phyloP scores from a whole-genome alignment of 768 basidiomycete species.

The Jaapia argillacea region DNA sequence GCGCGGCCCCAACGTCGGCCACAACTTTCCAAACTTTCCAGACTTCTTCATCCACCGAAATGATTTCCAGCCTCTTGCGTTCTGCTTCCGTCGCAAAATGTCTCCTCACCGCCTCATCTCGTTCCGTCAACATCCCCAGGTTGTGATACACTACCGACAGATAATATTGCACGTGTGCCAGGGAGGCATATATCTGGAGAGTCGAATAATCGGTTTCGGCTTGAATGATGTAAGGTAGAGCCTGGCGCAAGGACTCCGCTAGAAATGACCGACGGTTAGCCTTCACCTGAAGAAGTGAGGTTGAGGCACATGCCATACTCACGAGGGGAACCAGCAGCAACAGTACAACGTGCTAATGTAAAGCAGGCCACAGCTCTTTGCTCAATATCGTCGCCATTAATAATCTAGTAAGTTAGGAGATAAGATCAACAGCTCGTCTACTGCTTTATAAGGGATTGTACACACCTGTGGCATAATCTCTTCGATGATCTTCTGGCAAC shows the following conservation, averaged over 20 bases:
- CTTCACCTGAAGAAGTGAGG: no score
- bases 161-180: conserved; percentile 64
- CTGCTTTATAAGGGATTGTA: conserved; percentile 1
- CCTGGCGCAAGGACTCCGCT: conserved; percentile 36
- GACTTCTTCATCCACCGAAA: conserved; percentile 41
- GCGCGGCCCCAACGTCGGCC: conserved; percentile 42
- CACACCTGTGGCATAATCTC: conserved; percentile 77
- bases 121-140: conserved; percentile 39
- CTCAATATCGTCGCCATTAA: conserved; percentile 64
- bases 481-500: conserved; percentile 54
- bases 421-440: background rate
- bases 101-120: conserved; percentile 43
- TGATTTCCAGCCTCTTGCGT: conserved; percentile 30
- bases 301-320: no score
- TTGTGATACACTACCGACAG: conserved; percentile 67
- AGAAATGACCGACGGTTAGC: no score
- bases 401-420: conserved; percentile 33
- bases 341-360: conserved; percentile 64
- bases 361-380: conserved; percentile 69
- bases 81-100: conserved; percentile 35
- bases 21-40: conserved; percentile 49
- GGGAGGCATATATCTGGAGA: conserved; percentile 48
- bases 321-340: conserved; percentile 55
- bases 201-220: conserved; percentile 58
- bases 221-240: conserved; percentile 46